A percentile compares a stretch with the other conserved stretches of the same genome.
Evolutionary conservation across 2,329 filamentous ascomycete genomes (phyloP).

Genomic region (Fusarium gaditjirri): DNA sequence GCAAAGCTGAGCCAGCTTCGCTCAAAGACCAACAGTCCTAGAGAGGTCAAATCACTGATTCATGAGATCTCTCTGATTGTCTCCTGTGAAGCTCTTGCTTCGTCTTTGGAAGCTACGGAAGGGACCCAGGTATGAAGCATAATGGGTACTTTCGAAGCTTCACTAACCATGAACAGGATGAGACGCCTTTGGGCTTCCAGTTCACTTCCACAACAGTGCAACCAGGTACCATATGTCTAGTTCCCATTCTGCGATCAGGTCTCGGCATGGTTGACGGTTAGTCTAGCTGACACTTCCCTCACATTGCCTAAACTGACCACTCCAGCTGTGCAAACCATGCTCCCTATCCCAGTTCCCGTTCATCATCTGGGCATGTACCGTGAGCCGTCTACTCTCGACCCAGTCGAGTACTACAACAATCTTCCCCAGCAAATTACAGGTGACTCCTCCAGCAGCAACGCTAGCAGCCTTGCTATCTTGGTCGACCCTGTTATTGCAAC

Average conservation of each 20-base stretch:
- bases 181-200: constrained; percentile 80
- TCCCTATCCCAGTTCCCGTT: constrained; percentile 81
- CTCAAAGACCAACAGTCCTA: constrained; percentile 73
- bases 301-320: constrained; percentile 5
- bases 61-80: constrained; percentile 89
- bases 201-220: constrained; percentile 74
- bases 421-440: constrained; percentile 76
- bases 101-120: constrained; percentile 65
- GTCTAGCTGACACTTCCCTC: constrained; percentile 6
- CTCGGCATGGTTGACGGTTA: constrained; percentile 88
- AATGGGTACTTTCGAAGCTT: background rate
- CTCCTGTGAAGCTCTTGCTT: constrained; percentile 80
- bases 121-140: constrained; percentile 69
- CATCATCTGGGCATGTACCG: constrained; percentile 97
- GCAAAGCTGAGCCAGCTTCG: constrained; percentile 93
- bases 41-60: constrained; percentile 83
- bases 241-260: constrained; percentile 93
- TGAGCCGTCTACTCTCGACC: constrained; percentile 85
- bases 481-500: constrained; percentile 95
- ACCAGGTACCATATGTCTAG: constrained; percentile 77
- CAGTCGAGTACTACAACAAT: constrained; percentile 98
- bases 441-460: constrained; percentile 50
- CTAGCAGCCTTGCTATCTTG: constrained; percentile 76
- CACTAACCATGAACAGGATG: constrained; percentile 63
- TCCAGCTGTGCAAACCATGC: constrained; percentile 80